These are phyloP conservation scores for Globisporangium abappressorium DNA, from an alignment of 352 stramenopile genomes.

Conservation along the genomic window DNA sequence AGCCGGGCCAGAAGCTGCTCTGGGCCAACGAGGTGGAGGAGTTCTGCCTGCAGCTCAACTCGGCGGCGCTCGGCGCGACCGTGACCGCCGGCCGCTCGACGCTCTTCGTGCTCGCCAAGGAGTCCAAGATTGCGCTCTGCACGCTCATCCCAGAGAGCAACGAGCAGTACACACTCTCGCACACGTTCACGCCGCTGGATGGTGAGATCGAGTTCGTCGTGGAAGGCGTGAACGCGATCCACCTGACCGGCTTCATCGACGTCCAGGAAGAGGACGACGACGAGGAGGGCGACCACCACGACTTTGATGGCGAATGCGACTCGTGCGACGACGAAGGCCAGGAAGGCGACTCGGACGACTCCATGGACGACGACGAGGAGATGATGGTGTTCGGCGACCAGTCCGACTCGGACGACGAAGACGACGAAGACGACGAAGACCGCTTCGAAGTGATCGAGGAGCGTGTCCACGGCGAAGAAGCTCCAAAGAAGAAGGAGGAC, in stretches of 20 bases:
- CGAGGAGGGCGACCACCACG: slow-evolving; percentile 42
- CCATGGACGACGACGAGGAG: slow-evolving; percentile 46
- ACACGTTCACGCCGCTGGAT: slow-evolving; percentile 78
- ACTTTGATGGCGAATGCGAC: slow-evolving; percentile 24
- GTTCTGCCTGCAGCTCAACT: slow-evolving; percentile 75
- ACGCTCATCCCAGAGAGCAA: slow-evolving; percentile 54
- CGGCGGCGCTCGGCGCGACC: slow-evolving; percentile 59
- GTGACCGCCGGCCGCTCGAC: slow-evolving; percentile 61
- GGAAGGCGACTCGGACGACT: slow-evolving; percentile 27
- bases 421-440: slow-evolving; percentile 33
- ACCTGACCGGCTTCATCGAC: slow-evolving; percentile 81
- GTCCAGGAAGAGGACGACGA: slow-evolving; percentile 74
- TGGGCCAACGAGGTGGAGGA: slow-evolving; percentile 76
- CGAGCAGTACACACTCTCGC: slow-evolving; percentile 75
- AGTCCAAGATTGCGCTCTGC: slow-evolving; percentile 71
- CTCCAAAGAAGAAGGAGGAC: slow-evolving; percentile 22
- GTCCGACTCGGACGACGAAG: slow-evolving; percentile 38
- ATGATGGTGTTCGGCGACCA: slow-evolving; percentile 65
- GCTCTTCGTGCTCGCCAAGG: slow-evolving; percentile 68
- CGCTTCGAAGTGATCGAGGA: slow-evolving; percentile 82
- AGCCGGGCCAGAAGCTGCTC: slow-evolving; percentile 59
- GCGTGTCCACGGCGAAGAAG: slow-evolving; percentile 45
- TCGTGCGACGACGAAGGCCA: slow-evolving; percentile 33
- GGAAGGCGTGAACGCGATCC: slow-evolving; percentile 73
- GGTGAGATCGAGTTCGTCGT: slow-evolving; percentile 66